These are phyloP conservation scores for Aurifilum marmelostoma DNA, from an alignment of 2,329 filamentous ascomycete species.

Conservation along the genomic window DNA sequence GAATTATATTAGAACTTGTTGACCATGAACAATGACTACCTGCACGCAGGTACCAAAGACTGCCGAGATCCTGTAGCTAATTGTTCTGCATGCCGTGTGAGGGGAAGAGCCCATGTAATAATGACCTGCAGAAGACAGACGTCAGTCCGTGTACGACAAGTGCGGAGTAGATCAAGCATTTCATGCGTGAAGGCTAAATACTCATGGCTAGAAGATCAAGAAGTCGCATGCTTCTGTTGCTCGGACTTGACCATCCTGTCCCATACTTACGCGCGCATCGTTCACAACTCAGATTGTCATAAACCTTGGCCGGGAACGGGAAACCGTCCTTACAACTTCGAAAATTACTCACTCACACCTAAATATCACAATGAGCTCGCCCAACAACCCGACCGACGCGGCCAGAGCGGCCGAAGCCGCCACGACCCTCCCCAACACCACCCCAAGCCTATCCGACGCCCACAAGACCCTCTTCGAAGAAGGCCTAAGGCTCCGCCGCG, in stretches of 20 bases:
- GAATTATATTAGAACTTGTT: background rate
- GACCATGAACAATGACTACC: background rate
- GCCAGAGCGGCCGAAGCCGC: background rate
- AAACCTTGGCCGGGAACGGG: too few relatives aligned
- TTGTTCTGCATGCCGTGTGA: background rate
- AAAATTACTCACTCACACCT: too few relatives aligned
- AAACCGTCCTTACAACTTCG: background rate
- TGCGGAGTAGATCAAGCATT: background rate
- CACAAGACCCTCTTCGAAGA: conserved; percentile 63
- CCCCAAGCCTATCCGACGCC: conserved; percentile 36
- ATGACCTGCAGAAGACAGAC: background rate
- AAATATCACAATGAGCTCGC: conserved; percentile 32
- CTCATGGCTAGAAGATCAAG: too few relatives aligned
- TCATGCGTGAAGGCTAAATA: background rate
- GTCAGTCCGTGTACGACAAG: background rate
- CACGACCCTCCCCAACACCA: background rate
- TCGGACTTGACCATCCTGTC: background rate
- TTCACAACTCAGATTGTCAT: background rate
- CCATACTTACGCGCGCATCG: background rate
- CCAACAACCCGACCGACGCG: conserved; percentile 2
- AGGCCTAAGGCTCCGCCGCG: conserved; percentile 62
- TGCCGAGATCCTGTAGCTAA: background rate
- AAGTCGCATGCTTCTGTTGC: background rate
- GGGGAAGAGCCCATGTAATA: background rate
- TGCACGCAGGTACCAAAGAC: background rate